These are phyloP conservation scores for Thinopyrum obtusiflorum DNA, from an alignment of 202 grass and related monocot species.

Conservation along the genomic window DNA sequence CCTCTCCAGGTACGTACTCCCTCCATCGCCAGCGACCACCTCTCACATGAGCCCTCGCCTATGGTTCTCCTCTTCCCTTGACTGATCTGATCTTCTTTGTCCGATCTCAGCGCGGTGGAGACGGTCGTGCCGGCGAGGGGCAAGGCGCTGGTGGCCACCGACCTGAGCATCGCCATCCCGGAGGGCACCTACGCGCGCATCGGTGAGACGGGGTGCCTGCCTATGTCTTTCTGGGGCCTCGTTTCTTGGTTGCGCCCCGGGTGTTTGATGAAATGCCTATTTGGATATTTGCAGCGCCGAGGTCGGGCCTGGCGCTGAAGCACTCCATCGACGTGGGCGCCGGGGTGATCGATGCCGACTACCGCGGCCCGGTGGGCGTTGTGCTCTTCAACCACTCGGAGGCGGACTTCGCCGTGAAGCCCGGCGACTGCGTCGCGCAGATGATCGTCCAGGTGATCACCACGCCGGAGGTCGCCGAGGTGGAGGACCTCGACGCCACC, in stretches of 20 bases:
- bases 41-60: neutral
- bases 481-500: slow-evolving; percentile 78
- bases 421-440: slow-evolving; percentile 65
- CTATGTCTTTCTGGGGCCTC: too few species aligned
- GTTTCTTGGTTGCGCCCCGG: neutral
- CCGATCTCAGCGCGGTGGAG: slow-evolving; percentile 43
- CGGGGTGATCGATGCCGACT: slow-evolving; percentile 84
- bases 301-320: slow-evolving; percentile 80
- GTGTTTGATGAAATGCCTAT: slow-evolving; percentile 46
- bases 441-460: slow-evolving; percentile 67
- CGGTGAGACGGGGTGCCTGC: slow-evolving; percentile 34
- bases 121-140: slow-evolving; percentile 67
- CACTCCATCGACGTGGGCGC: slow-evolving; percentile 84
- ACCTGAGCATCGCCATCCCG: slow-evolving; percentile 79
- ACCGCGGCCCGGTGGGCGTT: slow-evolving; percentile 71
- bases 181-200: slow-evolving; percentile 79
- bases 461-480: slow-evolving; percentile 73
- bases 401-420: slow-evolving; percentile 63
- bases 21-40: too few species aligned
- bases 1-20: slow-evolving; percentile 55
- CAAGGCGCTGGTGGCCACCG: slow-evolving; percentile 68
- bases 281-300: slow-evolving; percentile 43
- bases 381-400: slow-evolving; percentile 93
- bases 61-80: too few species aligned
- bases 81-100: neutral